Evolutionary conservation across 495 filamentous ascomycete genomes (phyloP).

Genomic region (Cenococcum geophilum): DNA sequence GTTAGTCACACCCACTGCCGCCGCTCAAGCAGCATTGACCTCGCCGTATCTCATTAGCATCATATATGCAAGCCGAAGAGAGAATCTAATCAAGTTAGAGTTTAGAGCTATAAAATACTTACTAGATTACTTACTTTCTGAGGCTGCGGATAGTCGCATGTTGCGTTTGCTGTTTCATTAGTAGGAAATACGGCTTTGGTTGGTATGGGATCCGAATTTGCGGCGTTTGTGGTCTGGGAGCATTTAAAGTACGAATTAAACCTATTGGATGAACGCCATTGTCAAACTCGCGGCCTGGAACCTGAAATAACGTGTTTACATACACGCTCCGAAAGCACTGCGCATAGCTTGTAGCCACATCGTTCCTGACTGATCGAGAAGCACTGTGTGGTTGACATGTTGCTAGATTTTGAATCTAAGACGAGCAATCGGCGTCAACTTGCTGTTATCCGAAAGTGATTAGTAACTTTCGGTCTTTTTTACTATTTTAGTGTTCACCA

Average conservation of each 20-base stretch:
- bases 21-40: background rate
- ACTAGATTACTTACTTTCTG: background rate
- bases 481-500: background rate
- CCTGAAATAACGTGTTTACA: background rate
- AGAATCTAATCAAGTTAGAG: background rate
- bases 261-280: background rate
- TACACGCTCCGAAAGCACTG: slow-evolving; percentile 3
- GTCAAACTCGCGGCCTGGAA: background rate
- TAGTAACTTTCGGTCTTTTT: background rate
- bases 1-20: background rate
- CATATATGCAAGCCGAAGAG: background rate
- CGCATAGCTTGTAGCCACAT: slow-evolving; percentile 3
- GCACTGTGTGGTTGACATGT: background rate
- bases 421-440: background rate
- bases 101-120: background rate
- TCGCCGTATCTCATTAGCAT: slow-evolving; percentile 2
- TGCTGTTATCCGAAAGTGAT: background rate
- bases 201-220: background rate
- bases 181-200: background rate
- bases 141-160: background rate
- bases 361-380: background rate
- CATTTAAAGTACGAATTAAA: slow-evolving; percentile 4
- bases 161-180: slow-evolving; percentile 1
- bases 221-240: background rate
- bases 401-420: background rate